phyloP scores from a whole-genome alignment of 2,329 filamentous ascomycete species.

The Calonectria ilicicola region DNA sequence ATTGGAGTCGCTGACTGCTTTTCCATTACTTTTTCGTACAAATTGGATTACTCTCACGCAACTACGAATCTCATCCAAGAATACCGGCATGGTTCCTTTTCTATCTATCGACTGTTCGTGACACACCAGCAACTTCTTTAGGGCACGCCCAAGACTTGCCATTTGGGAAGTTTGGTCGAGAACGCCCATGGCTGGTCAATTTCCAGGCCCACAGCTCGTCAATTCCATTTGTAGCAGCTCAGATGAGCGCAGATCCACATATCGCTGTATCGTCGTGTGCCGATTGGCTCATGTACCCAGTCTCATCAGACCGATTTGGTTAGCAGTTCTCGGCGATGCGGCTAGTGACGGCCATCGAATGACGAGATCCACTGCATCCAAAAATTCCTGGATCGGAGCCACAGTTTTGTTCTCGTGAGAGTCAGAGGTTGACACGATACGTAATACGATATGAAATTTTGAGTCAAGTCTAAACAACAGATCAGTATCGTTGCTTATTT shows the following conservation, averaged over 20 bases:
- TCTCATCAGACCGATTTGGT: not conserved
- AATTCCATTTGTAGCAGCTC: constrained; percentile 20
- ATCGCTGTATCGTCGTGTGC: not conserved
- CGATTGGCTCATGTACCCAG: not conserved
- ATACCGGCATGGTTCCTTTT: not conserved
- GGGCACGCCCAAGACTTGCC: not conserved
- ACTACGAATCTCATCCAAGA: not conserved
- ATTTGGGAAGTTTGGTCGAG: not conserved
- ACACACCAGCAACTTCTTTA: not conserved
- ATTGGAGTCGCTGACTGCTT: not conserved
- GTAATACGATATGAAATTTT: not conserved
- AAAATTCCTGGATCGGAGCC: not conserved
- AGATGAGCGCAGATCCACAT: constrained; percentile 15
- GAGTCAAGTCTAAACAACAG: too few species aligned
- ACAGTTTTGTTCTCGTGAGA: constrained; percentile 4
- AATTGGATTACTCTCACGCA: not conserved
- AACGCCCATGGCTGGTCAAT: constrained; percentile 7
- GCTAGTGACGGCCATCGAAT: not conserved
- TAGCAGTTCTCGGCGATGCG: not conserved
- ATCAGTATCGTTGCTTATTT: not conserved
- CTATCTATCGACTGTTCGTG: not conserved
- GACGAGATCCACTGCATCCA: not conserved
- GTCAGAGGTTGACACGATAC: not conserved
- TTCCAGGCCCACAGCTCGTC: constrained; percentile 1
- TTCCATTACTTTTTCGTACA: not conserved